phyloP scores from a whole-genome alignment of 805 yeast species.

The Jamesozyma lodderae region DNA sequence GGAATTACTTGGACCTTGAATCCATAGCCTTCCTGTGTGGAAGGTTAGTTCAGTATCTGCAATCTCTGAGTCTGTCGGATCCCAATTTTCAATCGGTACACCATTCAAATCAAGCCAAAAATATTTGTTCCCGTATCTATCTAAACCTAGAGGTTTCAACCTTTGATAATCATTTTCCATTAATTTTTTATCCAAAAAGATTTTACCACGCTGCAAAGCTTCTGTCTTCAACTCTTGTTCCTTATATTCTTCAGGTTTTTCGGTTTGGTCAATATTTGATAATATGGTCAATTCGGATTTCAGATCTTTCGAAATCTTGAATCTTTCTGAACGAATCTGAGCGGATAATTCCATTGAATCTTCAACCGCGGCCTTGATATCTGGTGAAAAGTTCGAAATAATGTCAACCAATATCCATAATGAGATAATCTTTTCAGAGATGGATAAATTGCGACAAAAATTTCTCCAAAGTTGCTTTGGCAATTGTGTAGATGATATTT shows the following conservation, averaged over 20 bases:
- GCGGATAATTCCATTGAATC: constrained; percentile 27
- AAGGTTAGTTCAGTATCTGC: constrained; percentile 46
- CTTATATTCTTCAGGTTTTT: constrained; percentile 14
- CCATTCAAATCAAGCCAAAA: constrained; percentile 96
- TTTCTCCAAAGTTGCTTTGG: constrained; percentile 37
- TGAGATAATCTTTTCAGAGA: constrained; percentile 46
- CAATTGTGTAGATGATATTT: constrained; percentile 20
- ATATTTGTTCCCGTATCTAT: constrained; percentile 74
- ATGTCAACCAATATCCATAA: constrained; percentile 58
- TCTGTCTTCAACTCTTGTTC: constrained; percentile 27
- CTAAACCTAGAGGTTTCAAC: constrained; percentile 67
- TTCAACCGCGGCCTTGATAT: constrained; percentile 26
- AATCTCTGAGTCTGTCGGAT: constrained; percentile 28
- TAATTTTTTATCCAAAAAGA: constrained; percentile 50
- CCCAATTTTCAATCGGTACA: constrained; percentile 38
- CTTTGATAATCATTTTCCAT: constrained; percentile 71
- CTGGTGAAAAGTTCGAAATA: constrained; percentile 30
- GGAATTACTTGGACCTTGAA: constrained; percentile 75
- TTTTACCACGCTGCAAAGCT: constrained; percentile 40
- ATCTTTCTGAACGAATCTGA: constrained; percentile 29
- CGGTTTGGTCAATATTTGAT: constrained; percentile 6
- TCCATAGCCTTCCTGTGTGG: constrained; percentile 77
- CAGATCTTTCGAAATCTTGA: constrained; percentile 21
- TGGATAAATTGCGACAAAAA: constrained; percentile 45
- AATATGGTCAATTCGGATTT: constrained; percentile 15